Percentiles rank a stretch among this genome's conserved stretches.
Conservation (phyloP, 1,284 basidiomycete species). For the Boletus sp. region DNA sequence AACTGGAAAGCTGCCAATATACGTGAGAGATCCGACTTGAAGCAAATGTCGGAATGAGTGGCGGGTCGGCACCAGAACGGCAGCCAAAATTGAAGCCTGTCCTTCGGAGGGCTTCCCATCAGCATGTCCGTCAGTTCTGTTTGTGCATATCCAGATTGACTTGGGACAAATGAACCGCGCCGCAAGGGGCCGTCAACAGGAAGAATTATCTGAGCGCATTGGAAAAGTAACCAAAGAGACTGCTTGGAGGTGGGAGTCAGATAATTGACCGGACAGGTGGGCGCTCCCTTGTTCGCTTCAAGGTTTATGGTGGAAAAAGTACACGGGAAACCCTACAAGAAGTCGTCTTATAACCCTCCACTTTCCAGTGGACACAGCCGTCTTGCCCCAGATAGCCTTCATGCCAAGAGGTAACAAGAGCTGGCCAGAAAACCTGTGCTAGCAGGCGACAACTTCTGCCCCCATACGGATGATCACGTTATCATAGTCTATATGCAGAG, state of each 20-base stretch:
- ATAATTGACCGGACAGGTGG: not conserved
- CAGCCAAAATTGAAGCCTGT: not conserved
- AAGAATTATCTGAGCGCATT: not conserved
- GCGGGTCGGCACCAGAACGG: not conserved
- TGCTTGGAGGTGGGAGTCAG: slow-evolving; percentile 7
- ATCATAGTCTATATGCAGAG: not conserved
- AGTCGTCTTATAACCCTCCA: slow-evolving; percentile 9
- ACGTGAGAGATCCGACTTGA: not conserved
- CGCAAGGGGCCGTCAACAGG: not conserved
- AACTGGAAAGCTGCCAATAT: not conserved
- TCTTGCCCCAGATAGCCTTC: not conserved
- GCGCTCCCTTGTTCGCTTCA: not conserved
- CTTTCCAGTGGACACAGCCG: slow-evolving; percentile 16
- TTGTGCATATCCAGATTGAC: not conserved
- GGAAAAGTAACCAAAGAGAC: not conserved
- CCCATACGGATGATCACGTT: not conserved
- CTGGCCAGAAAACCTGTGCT: not conserved
- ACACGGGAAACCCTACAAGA: too few species aligned
- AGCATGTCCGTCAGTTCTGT: not conserved
- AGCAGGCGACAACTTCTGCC: not conserved
- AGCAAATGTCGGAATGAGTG: not conserved
- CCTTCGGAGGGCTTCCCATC: slow-evolving; percentile 5
- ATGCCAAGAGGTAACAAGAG: not conserved
- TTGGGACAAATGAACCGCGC: not conserved
- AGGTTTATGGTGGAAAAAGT: not conserved